Percentiles rank a stretch among this genome's conserved stretches.
Evolutionary conservation across 1,284 basidiomycete genomes (phyloP).

Genomic region (Volvariella surrecta): DNA sequence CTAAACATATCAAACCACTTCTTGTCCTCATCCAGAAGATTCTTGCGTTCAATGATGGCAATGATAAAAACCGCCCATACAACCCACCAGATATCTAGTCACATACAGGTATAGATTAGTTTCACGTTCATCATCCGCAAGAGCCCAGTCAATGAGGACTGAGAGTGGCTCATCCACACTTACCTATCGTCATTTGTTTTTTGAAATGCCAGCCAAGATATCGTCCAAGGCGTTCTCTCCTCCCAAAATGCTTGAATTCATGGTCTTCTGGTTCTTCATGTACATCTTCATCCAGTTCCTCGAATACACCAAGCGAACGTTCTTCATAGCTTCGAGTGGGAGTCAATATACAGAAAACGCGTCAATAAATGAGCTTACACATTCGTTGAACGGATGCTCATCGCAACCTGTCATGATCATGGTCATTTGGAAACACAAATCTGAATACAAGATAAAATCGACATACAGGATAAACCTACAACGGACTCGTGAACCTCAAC

Average conservation of each 20-base stretch:
- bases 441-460: background rate
- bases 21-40: conserved; percentile 45
- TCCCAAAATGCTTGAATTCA: conserved; percentile 21
- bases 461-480: conserved; percentile 39
- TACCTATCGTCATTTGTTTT: conserved; percentile 48
- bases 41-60: conserved; percentile 59
- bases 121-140: too few species aligned
- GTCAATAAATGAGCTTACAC: conserved; percentile 42
- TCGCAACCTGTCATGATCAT: conserved; percentile 29
- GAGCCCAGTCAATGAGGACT: conserved; percentile 16
- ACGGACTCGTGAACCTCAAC: background rate
- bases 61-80: conserved; percentile 57
- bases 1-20: conserved; percentile 64
- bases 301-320: conserved; percentile 56
- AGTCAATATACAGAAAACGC: background rate
- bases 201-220: conserved; percentile 58
- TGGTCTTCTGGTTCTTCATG: conserved; percentile 37
- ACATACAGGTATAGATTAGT: too few species aligned
- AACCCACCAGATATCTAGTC: conserved; percentile 47
- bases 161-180: conserved; percentile 5
- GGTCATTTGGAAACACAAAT: background rate
- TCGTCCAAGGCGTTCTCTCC: conserved; percentile 41
- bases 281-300: conserved; percentile 37
- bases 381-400: conserved; percentile 75
- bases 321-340: conserved; percentile 48